These are phyloP conservation scores for Sambucus nigra DNA, from an alignment of 129 eudicot species.

Conservation along the genomic window DNA sequence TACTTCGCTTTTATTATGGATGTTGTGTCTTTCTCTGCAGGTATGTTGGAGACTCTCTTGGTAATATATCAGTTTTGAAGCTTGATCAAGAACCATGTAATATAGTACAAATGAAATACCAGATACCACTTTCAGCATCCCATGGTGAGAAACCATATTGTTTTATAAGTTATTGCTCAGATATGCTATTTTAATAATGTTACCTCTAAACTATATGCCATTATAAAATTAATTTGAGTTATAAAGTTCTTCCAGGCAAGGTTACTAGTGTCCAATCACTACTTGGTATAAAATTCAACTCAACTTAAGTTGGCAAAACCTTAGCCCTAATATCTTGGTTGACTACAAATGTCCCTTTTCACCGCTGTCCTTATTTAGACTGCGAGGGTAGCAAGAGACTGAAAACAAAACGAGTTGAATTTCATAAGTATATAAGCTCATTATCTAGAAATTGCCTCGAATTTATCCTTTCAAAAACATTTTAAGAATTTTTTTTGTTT, in stretches of 20 bases:
- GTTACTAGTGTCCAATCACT: not conserved
- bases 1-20: constrained; percentile 2
- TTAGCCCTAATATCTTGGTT: not conserved
- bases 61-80: constrained; percentile 66
- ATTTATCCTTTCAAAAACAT: not conserved
- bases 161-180: not conserved
- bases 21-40: constrained; percentile 26
- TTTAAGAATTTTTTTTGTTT: not conserved
- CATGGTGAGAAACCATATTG: constrained; percentile 43
- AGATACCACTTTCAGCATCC: constrained; percentile 66
- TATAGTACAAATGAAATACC: constrained; percentile 61
- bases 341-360: too few relatives aligned
- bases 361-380: too few relatives aligned
- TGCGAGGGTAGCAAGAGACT: not conserved
- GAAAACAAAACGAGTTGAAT: not conserved
- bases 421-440: not conserved
- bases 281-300: not conserved
- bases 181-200: not conserved
- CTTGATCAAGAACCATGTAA: constrained; percentile 41
- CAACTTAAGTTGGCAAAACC: not conserved
- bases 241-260: too few relatives aligned
- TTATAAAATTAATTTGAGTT: too few relatives aligned
- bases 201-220: not conserved
- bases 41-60: constrained; percentile 79
- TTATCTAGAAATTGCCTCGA: not conserved